phyloP scores from a whole-genome alignment of 495 filamentous ascomycete species.

The Aspergillus sparsus region DNA sequence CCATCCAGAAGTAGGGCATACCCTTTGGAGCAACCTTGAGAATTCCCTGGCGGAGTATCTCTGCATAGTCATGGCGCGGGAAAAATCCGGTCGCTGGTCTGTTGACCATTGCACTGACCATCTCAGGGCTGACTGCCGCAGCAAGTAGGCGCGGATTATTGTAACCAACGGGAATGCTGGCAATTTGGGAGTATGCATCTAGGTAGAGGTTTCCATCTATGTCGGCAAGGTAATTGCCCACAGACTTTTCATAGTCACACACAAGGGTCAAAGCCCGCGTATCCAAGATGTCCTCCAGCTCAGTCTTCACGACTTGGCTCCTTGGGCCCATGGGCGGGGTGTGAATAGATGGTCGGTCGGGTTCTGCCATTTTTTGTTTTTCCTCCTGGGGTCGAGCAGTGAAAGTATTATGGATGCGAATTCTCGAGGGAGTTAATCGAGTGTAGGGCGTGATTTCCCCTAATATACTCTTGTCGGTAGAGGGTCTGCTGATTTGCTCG shows the following conservation, averaged over 20 bases:
- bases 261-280: conserved; percentile 92
- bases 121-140: conserved; percentile 74
- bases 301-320: conserved; percentile 66
- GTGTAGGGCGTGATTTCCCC: too few relatives aligned
- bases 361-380: too few relatives aligned
- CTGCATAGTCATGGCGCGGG: conserved; percentile 83
- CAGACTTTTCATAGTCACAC: conserved; percentile 70
- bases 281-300: conserved; percentile 86
- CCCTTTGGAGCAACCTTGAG: conserved; percentile 88
- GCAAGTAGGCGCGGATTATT: conserved; percentile 81
- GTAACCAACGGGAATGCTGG: conserved; percentile 95
- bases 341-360: neutral
- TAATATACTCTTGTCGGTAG: too few relatives aligned
- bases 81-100: conserved; percentile 95
- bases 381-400: too few relatives aligned
- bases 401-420: too few relatives aligned
- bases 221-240: conserved; percentile 73
- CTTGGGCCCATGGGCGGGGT: conserved; percentile 83
- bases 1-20: conserved; percentile 94
- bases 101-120: conserved; percentile 85
- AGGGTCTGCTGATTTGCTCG: too few relatives aligned
- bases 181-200: conserved; percentile 89
- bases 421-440: too few relatives aligned
- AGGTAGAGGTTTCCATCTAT: conserved; percentile 69
- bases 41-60: conserved; percentile 79